Conservation (phyloP, 306 rosid species). For the Quillaja saponaria region DNA sequence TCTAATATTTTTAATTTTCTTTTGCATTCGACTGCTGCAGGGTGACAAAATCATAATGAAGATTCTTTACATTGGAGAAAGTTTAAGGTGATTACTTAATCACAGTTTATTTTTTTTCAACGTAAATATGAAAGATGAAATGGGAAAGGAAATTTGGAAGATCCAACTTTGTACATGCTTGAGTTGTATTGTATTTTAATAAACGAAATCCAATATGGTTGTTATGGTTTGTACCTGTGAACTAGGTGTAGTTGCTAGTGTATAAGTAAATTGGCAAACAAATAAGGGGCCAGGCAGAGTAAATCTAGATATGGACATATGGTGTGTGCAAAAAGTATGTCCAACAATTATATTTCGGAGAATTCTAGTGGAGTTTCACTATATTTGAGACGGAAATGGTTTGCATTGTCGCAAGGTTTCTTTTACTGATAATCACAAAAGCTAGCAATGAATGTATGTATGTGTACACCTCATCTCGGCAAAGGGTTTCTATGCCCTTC, state of each 20-base stretch:
- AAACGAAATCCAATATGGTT: constrained; percentile 21
- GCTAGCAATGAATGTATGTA: no score
- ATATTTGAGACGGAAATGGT: neutral
- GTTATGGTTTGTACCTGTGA: constrained; percentile 14
- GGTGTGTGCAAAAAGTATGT: no score
- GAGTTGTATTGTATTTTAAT: constrained; percentile 28
- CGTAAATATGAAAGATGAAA: constrained; percentile 39
- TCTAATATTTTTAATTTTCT: constrained; percentile 17
- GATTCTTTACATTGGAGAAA: constrained; percentile 33
- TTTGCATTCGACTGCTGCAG: constrained; percentile 47
- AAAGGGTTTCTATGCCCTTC: no score
- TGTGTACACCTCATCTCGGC: no score
- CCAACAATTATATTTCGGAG: no score
- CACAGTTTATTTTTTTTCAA: constrained; percentile 29
- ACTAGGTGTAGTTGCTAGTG: neutral
- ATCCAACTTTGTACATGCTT: constrained; percentile 33
- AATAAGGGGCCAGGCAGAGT: no score
- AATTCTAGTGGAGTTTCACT: neutral
- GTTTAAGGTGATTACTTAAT: constrained; percentile 33
- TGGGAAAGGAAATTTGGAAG: constrained; percentile 16
- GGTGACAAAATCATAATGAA: constrained; percentile 48
- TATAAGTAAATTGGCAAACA: no score
- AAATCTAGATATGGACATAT: no score
- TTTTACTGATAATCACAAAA: no score
- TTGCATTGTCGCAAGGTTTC: no score